Evolutionary conservation across 768 basidiomycete species (phyloP).

Genomic region (Amyloporia xantha): DNA sequence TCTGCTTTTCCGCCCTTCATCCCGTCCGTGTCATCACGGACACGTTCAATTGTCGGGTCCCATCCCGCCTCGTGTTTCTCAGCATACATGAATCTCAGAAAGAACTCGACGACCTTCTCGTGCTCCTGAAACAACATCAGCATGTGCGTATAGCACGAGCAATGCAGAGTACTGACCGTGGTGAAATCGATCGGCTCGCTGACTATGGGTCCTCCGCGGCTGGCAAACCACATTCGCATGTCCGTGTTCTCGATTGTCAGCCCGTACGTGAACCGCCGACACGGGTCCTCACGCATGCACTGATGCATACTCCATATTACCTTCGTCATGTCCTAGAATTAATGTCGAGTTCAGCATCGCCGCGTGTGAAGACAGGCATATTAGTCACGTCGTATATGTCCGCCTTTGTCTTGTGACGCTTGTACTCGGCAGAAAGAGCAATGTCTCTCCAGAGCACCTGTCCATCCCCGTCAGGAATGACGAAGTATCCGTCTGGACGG

Average conservation of each 20-base stretch:
- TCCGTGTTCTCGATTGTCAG: not conserved
- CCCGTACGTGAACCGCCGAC: not conserved
- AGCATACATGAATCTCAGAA: constrained; percentile 1
- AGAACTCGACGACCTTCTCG: not conserved
- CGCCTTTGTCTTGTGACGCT: not conserved
- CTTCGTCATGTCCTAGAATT: not conserved
- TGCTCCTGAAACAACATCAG: not conserved
- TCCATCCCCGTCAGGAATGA: not conserved
- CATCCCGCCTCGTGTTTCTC: not conserved
- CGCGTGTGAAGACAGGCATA: not conserved
- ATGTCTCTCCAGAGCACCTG: not conserved
- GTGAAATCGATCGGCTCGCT: not conserved
- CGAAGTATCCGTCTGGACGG: not conserved
- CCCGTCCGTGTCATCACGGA: not conserved
- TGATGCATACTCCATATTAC: not conserved
- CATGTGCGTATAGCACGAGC: not conserved
- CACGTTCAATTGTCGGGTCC: constrained; percentile 4
- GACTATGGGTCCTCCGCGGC: not conserved
- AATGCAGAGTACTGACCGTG: not conserved
- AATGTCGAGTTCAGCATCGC: not conserved
- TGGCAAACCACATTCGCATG: not conserved
- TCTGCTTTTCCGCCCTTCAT: not conserved
- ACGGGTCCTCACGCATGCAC: not conserved
- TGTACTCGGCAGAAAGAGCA: not conserved
- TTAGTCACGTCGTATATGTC: not conserved